A percentile compares a stretch with the other conserved stretches of the same genome.
phyloP scores from a whole-genome alignment of 2,329 filamentous ascomycete species.

The Colletotrichum camelliae region DNA sequence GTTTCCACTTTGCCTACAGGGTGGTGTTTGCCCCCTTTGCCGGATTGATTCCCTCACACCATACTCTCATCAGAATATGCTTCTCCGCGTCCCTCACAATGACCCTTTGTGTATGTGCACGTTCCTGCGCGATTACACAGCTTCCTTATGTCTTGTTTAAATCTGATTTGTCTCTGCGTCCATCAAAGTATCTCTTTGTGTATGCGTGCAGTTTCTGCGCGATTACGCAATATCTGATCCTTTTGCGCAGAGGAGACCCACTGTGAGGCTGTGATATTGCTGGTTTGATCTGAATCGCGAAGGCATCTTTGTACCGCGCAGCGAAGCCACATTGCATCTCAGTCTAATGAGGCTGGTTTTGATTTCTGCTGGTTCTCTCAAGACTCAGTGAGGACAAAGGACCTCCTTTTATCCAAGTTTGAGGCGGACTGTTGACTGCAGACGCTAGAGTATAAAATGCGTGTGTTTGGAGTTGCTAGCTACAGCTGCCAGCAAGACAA shows the following conservation, averaged over 20 bases:
- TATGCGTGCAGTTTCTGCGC: fast-evolving
- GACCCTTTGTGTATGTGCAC: neutral
- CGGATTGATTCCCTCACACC: neutral
- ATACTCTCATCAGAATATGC: neutral
- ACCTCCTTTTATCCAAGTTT: neutral
- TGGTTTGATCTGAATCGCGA: neutral
- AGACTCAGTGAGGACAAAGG: fast-evolving
- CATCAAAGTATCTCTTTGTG: neutral
- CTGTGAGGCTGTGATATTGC: too few relatives aligned
- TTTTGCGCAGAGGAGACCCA: neutral
- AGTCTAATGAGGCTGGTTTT: neutral
- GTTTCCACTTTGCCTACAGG: fast-evolving
- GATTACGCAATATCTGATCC: neutral
- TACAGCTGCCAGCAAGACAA: neutral
- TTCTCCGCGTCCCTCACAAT: neutral
- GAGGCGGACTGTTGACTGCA: neutral
- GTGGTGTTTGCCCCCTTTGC: fast-evolving
- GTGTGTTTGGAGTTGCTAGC: fast-evolving
- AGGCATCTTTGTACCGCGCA: neutral
- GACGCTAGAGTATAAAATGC: neutral
- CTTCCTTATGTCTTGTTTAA: fast-evolving
- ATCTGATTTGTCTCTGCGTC: neutral
- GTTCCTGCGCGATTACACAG: neutral
- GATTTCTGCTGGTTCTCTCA: fast-evolving
- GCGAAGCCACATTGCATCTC: neutral